Conservation (phyloP, 495 filamentous ascomycete genomes). For the Penicillium waksmanii region DNA sequence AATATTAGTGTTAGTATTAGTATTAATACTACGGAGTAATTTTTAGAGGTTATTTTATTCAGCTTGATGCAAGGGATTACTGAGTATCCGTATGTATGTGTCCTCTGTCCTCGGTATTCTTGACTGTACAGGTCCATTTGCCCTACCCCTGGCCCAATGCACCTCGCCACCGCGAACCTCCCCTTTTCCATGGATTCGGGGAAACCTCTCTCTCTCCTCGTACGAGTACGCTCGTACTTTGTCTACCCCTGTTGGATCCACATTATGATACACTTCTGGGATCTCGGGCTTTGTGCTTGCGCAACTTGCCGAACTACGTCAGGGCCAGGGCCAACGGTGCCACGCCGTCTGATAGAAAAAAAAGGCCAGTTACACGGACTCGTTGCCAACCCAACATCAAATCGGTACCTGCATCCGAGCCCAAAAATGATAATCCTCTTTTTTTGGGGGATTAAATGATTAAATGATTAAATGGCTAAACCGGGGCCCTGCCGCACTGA, state of each 20-base stretch:
- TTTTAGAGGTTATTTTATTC: too few species aligned
- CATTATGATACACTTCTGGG: background rate
- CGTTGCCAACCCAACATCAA: background rate
- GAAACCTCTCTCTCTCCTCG: too few species aligned
- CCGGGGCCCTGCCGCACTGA: conserved; percentile 22
- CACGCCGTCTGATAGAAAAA: background rate
- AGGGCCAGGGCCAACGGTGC: background rate
- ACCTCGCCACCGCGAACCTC: conserved; percentile 6
- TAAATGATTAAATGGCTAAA: conserved; percentile 2
- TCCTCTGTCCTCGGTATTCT: too few species aligned
- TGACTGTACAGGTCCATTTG: background rate
- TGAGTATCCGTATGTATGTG: background rate
- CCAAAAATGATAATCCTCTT: background rate
- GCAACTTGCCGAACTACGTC: conserved; percentile 1
- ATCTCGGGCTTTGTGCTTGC: conserved; percentile 1
- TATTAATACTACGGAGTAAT: background rate
- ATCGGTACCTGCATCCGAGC: conserved; percentile 25
- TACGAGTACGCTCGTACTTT: background rate
- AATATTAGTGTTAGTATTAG: background rate
- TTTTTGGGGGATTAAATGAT: too few species aligned
- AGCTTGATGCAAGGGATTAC: background rate
- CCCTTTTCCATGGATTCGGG: background rate
- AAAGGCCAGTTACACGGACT: background rate
- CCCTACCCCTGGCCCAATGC: background rate
- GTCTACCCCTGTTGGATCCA: background rate